Base-by-base conservation (phyloP, 306 rosid species). In the Purshia tridentata region DNA sequence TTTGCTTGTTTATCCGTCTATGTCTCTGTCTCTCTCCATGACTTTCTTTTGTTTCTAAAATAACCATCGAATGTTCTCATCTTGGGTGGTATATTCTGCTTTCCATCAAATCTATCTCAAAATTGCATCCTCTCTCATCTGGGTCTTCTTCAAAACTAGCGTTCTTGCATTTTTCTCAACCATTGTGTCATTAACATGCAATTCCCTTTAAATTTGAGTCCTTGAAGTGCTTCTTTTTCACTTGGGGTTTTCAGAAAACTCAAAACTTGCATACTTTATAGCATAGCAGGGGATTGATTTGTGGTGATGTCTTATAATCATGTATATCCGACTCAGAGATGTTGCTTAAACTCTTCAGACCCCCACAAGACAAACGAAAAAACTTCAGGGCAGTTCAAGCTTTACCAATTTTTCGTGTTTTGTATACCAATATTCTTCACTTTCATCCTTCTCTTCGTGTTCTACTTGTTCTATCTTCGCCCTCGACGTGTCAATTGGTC, bases 401-500 rank as follows among this genome's bases (percentile, higher is more conserved):
- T 84, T 0, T 88, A 90, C 69, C 65, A 89, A 57, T 86, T 89
- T 7, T 84, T 90, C 66, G 78, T 92, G 12, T 90, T 92, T 81
- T 88, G 88, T 42, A 78, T 87, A 0, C 96, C 98, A 0, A 77
- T 90, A 41, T 63, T 88, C 76, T 84, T 84, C 84, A 87, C 92
- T 76, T 80, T 92, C 70, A n/a, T 88, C 50, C 80, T 92, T 40
- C 84, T 92, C 58, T 78, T 88, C 74, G 73, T 92, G 53, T 88
- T 90, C 78, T 92, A 90, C 71, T 56, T 88, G 41, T 88, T 88
- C 80, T 92, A 92, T 79, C 88, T 92, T 60, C 87, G 94, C 23
- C 96, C 92, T 0, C 78, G 90, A 50, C 78, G 91, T 57, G 81
- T 82, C 40, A 81, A 88, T 76, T 89, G 88, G 94, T 70, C 85